Conservation (phyloP, 192 early-diverging fungal species). For the Podila epicladia region DNA sequence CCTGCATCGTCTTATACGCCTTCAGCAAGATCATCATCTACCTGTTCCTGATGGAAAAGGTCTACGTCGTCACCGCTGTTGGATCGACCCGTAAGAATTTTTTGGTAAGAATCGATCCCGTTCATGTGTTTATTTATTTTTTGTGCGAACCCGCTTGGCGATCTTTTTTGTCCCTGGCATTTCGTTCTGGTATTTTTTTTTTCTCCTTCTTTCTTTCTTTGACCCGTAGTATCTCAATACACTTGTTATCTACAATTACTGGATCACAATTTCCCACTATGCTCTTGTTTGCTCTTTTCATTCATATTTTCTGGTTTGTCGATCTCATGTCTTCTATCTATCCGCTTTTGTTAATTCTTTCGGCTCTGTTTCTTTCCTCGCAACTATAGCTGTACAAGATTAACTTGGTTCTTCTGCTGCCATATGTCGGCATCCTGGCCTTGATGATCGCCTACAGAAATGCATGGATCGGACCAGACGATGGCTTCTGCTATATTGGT, state of each 20-base stretch:
- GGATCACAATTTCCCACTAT: no score
- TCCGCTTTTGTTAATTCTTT: background rate
- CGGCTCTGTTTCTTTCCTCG: background rate
- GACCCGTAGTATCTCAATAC: no score
- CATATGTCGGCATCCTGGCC: background rate
- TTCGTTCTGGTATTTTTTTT: no score
- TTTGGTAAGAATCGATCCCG: constrained; percentile 4
- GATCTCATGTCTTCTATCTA: background rate
- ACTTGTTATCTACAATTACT: no score
- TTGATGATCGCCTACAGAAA: background rate
- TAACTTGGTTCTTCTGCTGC: background rate
- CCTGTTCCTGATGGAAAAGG: constrained; percentile 51
- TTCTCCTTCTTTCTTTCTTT: no score
- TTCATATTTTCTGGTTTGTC: no score
- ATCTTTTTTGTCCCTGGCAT: no score
- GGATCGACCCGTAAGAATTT: constrained; percentile 12
- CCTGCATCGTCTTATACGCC: constrained; percentile 38
- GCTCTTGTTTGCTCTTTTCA: no score
- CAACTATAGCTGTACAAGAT: background rate
- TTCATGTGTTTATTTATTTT: background rate
- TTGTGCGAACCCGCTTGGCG: no score
- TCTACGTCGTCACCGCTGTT: constrained; percentile 8
- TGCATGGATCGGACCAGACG: background rate
- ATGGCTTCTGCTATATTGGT: background rate
- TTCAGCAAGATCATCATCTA: constrained; percentile 41